phyloP scores from a whole-genome alignment of 2,329 filamentous ascomycete species.

The Malbranchea cinnamomea region DNA sequence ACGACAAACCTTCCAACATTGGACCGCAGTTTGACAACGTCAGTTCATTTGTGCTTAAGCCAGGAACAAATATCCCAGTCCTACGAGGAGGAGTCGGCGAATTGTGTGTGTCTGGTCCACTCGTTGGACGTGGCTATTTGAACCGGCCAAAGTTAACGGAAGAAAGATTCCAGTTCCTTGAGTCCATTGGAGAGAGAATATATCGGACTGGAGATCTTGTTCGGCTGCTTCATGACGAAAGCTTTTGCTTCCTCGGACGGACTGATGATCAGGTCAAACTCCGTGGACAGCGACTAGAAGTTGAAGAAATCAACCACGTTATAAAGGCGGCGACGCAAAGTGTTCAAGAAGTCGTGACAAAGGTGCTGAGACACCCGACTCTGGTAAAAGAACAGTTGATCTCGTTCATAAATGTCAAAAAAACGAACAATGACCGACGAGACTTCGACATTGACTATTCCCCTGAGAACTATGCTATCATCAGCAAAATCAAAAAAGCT shows the following conservation, averaged over 20 bases:
- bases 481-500: constrained; percentile 35
- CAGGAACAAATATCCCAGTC: constrained; percentile 55
- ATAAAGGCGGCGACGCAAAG: constrained; percentile 46
- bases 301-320: constrained; percentile 78
- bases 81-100: constrained; percentile 69
- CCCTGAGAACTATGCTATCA: constrained; percentile 10
- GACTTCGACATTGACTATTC: constrained; percentile 23
- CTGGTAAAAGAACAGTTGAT: constrained; percentile 73
- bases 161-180: constrained; percentile 58
- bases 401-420: constrained; percentile 44
- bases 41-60: constrained; percentile 61
- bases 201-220: constrained; percentile 88
- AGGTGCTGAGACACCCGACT: constrained; percentile 56
- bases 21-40: constrained; percentile 78
- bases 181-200: constrained; percentile 43
- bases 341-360: constrained; percentile 57
- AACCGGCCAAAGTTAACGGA: constrained; percentile 62
- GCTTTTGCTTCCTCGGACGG: constrained; percentile 75
- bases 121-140: constrained; percentile 82
- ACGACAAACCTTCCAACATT: constrained; percentile 76
- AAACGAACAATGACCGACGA: not conserved
- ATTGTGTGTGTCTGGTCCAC: constrained; percentile 70
- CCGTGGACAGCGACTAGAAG: constrained; percentile 74
- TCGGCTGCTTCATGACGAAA: constrained; percentile 61
- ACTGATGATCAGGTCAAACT: constrained; percentile 89